phyloP scores from a whole-genome alignment of 345 rosid species.

The Ceriops decandra region DNA sequence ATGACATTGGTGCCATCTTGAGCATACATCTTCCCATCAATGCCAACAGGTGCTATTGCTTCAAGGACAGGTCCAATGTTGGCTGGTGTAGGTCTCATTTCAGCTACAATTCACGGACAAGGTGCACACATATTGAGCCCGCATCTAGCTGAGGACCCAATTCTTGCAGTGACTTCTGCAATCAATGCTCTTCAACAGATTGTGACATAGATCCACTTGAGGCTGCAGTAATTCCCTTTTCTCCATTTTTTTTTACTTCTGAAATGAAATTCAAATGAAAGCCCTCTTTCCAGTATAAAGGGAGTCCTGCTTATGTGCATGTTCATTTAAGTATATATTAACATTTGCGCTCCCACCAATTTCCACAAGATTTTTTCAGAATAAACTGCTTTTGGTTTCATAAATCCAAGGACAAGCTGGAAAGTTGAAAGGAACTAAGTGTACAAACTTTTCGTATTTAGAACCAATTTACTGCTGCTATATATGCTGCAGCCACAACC shows the following conservation, averaged over 20 bases:
- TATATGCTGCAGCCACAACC: too few relatives aligned
- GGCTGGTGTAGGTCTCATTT: conserved; percentile 57
- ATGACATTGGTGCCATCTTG: conserved; percentile 52
- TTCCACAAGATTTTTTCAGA: too few relatives aligned
- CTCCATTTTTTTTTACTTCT: neutral
- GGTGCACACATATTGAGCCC: conserved; percentile 65
- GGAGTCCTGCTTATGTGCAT: neutral
- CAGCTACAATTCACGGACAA: conserved; percentile 50
- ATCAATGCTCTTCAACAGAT: conserved; percentile 67
- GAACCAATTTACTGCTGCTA: too few relatives aligned
- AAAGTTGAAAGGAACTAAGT: too few relatives aligned
- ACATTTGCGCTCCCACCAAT: too few relatives aligned
- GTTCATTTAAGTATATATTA: too few relatives aligned
- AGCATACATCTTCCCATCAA: conserved; percentile 53
- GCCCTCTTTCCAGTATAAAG: too few relatives aligned
- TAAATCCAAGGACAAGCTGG: too few relatives aligned
- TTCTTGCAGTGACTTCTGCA: conserved; percentile 59
- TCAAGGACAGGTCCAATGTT: conserved; percentile 58
- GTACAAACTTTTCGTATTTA: too few relatives aligned
- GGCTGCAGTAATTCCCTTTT: conserved; percentile 42
- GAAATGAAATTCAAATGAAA: neutral
- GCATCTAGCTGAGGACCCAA: conserved; percentile 49
- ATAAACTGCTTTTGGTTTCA: too few relatives aligned
- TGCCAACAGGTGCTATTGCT: conserved; percentile 46
- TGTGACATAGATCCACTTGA: conserved; percentile 67